Percentiles rank a stretch among this genome's conserved stretches.
Evolutionary conservation across 2,329 filamentous ascomycete genomes (phyloP).

Genomic region (Talaromyces sp.): DNA sequence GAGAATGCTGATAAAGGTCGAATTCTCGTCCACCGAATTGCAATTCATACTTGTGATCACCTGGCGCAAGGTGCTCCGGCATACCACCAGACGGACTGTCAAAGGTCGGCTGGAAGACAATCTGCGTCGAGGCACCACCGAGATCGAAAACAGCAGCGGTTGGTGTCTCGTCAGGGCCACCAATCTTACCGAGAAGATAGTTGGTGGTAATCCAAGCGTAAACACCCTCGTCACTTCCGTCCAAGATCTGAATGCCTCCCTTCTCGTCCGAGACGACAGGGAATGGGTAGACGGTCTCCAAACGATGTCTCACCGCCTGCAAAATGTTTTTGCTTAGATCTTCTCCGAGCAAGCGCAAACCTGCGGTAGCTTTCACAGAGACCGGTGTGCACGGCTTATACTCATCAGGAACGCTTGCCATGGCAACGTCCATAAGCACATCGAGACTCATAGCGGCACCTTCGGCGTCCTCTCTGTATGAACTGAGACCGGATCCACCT

Average conservation of each 20-base stretch:
- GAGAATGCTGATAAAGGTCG: constrained; percentile 94
- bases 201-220: constrained; percentile 99
- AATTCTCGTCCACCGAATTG: constrained; percentile 88
- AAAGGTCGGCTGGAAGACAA: constrained; percentile 96
- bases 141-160: constrained; percentile 96
- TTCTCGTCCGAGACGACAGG: constrained; percentile 82
- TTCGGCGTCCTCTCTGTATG: constrained; percentile 79
- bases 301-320: constrained; percentile 72
- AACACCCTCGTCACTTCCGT: constrained; percentile 92
- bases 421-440: constrained; percentile 76
- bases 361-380: constrained; percentile 97
- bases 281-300: constrained; percentile 91
- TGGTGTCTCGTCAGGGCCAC: constrained; percentile 79
- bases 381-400: constrained; percentile 89
- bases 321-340: constrained; percentile 81
- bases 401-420: constrained; percentile 78
- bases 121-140: constrained; percentile 94
- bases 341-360: constrained; percentile 77
- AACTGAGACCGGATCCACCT: constrained; percentile 75
- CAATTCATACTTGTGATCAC: constrained; percentile 93
- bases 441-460: constrained; percentile 88
- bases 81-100: constrained; percentile 71
- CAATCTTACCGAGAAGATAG: constrained; percentile 97
- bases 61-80: constrained; percentile 77
- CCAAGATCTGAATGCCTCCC: constrained; percentile 93